Base-by-base conservation (phyloP, 139 green algal genomes). In the Chlamydomonas incerta region DNA sequence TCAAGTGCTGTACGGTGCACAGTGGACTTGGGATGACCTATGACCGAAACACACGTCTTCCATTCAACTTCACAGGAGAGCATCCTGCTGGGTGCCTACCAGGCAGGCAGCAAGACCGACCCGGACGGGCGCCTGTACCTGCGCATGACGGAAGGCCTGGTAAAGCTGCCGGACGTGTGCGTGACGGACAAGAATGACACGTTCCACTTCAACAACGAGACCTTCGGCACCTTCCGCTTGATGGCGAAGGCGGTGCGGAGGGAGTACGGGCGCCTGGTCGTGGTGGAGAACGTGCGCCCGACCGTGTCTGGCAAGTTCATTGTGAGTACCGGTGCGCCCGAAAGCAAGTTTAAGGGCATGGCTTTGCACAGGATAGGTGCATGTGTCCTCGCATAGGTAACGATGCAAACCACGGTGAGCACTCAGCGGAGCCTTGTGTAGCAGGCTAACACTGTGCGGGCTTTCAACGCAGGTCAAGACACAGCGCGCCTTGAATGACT, bases 141-240 rank as follows among this genome's bases (percentile, higher is more conserved):
- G 66, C 62, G 47, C 52, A 66, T 87, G 41, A 88, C 89, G 81
- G 87, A 91, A 65, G 91, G 91, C 3, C 66, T 75, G n/a, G 85
- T 74, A 31, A 88, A 90, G 71, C 88, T 94, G 73, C 91, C 89
- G 29, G 89, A 93, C 47, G 35, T 94, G 55, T 84, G 65, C 37
- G 67, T 94, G 34, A 90, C 75, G 4, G 89, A 93, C 71, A 93
- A 93, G 83, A 93, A 93, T 58, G 91, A 94, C 83, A 92, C 91
- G 0, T 92, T 91, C 58, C 88, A 92, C 72, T 63, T 90, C 35
- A 80, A 90, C 62, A 86, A 87, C 47, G 70, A 71, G 80, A 91
- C 89, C 29, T 90, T 86, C 37, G 37, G 79, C 70, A 79, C 75
- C 41, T 94, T 94, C 85, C 66, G 89, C 26, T 70, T 94, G 29